Percentiles rank a stretch among this genome's conserved stretches.
These are phyloP conservation scores for Saccharomycopsis synnaedendra DNA, from an alignment of 805 yeast species.

Conservation along the genomic window DNA sequence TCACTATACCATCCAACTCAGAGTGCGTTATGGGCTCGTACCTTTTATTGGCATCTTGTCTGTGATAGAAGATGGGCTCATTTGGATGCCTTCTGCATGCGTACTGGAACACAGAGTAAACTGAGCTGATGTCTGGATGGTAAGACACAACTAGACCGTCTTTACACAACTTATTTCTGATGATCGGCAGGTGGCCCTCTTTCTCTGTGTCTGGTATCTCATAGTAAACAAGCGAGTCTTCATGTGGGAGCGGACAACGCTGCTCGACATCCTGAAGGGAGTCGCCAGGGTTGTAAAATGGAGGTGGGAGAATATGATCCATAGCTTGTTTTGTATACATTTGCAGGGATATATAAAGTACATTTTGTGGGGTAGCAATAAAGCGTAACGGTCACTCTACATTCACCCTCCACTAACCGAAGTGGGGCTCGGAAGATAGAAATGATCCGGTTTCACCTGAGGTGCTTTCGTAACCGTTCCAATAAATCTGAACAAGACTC, in stretches of 20 bases:
- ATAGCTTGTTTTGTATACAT: too few species aligned
- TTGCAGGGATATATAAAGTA: too few species aligned
- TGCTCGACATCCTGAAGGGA: background rate
- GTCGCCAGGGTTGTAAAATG: background rate
- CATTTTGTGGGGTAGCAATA: too few species aligned
- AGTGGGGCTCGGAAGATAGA: too few species aligned
- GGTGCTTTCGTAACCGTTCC: too few species aligned
- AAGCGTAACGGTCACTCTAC: too few species aligned
- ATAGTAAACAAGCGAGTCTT: background rate
- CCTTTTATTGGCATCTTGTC: conserved; percentile 13
- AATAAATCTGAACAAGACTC: too few species aligned
- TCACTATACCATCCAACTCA: conserved; percentile 11
- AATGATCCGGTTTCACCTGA: too few species aligned
- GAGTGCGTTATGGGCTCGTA: conserved; percentile 17
- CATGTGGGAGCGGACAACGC: background rate
- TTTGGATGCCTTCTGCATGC: conserved; percentile 19
- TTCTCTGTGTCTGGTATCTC: conserved; percentile 21
- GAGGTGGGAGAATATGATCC: background rate
- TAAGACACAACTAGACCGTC: conserved; percentile 17
- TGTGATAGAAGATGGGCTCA: conserved; percentile 22
- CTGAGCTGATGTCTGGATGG: conserved; percentile 28
- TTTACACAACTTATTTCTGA: conserved; percentile 31
- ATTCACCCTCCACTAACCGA: too few species aligned
- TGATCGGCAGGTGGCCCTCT: conserved; percentile 40
- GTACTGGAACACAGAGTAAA: conserved; percentile 23